Percentiles rank a stretch among this genome's conserved stretches.
Evolutionary conservation across 108 stramenopile genomes (phyloP).

Genomic region (Stephanodiscus triporus): DNA sequence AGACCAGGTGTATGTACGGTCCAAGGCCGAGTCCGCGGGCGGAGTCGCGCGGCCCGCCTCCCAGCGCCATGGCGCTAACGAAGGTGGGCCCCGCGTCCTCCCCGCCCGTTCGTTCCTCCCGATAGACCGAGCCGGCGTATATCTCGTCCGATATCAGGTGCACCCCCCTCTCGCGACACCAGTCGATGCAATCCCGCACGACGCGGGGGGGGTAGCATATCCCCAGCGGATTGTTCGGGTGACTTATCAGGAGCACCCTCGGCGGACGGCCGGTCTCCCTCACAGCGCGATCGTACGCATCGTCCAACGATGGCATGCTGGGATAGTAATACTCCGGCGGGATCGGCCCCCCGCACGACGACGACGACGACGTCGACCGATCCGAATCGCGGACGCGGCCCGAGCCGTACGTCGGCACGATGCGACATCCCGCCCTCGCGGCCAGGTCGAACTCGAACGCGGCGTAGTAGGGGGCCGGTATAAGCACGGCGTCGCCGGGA

Average conservation of each 20-base stretch:
- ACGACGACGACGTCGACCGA: too few species aligned
- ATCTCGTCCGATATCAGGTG: slow-evolving; percentile 90
- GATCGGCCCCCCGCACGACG: slow-evolving; percentile 9
- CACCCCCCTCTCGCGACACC: slow-evolving; percentile 73
- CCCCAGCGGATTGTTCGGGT: slow-evolving; percentile 87
- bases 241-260: slow-evolving; percentile 71
- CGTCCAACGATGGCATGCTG: slow-evolving; percentile 57
- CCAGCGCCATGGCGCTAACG: slow-evolving; percentile 66
- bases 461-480: slow-evolving; percentile 93
- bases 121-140: slow-evolving; percentile 82
- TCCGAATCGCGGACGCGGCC: slow-evolving; percentile 20
- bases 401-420: slow-evolving; percentile 68
- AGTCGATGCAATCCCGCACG: slow-evolving; percentile 74
- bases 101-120: neutral
- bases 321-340: slow-evolving; percentile 73
- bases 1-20: slow-evolving; percentile 83
- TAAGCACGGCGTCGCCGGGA: slow-evolving; percentile 84
- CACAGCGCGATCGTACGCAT: slow-evolving; percentile 57
- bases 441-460: slow-evolving; percentile 93
- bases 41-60: slow-evolving; percentile 12
- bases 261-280: slow-evolving; percentile 52
- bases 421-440: slow-evolving; percentile 66
- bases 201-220: slow-evolving; percentile 81
- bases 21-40: slow-evolving; percentile 59
- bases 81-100: slow-evolving; percentile 46